Percentiles rank a stretch among this genome's conserved stretches.
Evolutionary conservation across 1,284 basidiomycete species (phyloP).

Genomic region (Rhizopogon parksii): DNA sequence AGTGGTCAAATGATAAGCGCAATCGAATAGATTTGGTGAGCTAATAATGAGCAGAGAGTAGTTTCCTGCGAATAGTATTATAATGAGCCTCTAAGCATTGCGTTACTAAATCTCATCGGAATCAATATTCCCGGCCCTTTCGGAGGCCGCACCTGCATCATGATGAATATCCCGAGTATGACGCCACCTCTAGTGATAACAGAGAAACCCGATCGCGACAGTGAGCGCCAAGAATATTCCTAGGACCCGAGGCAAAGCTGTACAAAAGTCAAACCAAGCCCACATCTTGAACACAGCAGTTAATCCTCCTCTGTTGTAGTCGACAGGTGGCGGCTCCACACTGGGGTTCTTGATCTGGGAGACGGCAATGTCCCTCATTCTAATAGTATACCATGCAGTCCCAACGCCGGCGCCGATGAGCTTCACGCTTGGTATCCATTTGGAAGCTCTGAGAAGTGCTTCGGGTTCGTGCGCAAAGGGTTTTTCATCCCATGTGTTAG

Average conservation of each 20-base stretch:
- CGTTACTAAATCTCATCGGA: background rate
- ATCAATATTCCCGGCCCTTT: background rate
- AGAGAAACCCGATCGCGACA: background rate
- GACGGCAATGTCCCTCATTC: slow-evolving; percentile 43
- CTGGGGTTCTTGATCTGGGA: slow-evolving; percentile 9
- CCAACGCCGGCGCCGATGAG: slow-evolving; percentile 50
- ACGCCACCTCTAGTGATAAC: background rate
- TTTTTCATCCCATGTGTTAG: slow-evolving; percentile 15
- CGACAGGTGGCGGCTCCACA: slow-evolving; percentile 13
- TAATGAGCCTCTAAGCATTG: background rate
- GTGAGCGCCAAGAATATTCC: background rate
- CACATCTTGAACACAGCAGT: slow-evolving; percentile 38
- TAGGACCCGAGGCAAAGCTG: background rate
- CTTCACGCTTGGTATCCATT: slow-evolving; percentile 37
- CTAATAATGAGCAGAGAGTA: background rate
- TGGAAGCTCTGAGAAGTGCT: slow-evolving; percentile 17
- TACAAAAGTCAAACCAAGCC: slow-evolving; percentile 30
- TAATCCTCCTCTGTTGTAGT: slow-evolving; percentile 31
- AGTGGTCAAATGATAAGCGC: too few species aligned
- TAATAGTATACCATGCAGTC: slow-evolving; percentile 55
- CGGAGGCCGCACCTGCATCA: background rate
- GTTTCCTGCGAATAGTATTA: background rate
- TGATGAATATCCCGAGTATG: background rate
- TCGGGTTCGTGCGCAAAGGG: slow-evolving; percentile 38
- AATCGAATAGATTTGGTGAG: background rate